Percentiles rank a stretch among this genome's conserved stretches.
Evolutionary conservation across 805 yeast species (phyloP).

Genomic region (Saccharomyces kudriavzevii): DNA sequence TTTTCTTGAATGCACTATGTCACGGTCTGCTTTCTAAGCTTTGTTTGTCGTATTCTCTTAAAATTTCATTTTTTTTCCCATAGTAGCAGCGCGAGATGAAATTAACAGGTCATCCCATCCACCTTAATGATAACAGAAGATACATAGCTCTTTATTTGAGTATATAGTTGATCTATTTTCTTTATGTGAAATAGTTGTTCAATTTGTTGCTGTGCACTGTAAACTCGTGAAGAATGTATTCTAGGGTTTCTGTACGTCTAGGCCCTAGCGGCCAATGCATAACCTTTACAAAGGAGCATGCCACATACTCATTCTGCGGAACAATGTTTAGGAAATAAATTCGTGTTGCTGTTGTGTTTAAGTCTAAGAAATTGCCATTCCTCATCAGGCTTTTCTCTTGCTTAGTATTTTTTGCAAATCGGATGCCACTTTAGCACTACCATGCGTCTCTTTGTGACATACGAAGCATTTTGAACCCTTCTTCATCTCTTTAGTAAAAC

Average conservation of each 20-base stretch:
- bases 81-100: not conserved
- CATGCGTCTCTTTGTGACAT: constrained; percentile 55
- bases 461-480: constrained; percentile 41
- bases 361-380: too few species aligned
- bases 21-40: not conserved
- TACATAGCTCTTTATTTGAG: not conserved
- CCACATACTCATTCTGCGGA: not conserved
- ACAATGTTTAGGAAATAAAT: not conserved
- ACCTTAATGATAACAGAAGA: not conserved
- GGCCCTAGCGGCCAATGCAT: not conserved
- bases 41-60: not conserved
- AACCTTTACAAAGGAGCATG: not conserved
- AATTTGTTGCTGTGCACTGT: not conserved
- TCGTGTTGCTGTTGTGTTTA: too few species aligned
- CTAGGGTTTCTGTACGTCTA: not conserved
- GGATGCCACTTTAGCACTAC: constrained; percentile 48
- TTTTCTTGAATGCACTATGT: not conserved
- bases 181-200: not conserved
- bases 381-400: not conserved
- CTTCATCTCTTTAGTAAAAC: constrained; percentile 45
- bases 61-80: not conserved
- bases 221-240: not conserved
- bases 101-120: not conserved
- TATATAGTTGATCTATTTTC: not conserved
- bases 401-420: constrained; percentile 21